Base-by-base conservation (phyloP, 805 yeast species). In the Metschnikowia amazonensis region DNA sequence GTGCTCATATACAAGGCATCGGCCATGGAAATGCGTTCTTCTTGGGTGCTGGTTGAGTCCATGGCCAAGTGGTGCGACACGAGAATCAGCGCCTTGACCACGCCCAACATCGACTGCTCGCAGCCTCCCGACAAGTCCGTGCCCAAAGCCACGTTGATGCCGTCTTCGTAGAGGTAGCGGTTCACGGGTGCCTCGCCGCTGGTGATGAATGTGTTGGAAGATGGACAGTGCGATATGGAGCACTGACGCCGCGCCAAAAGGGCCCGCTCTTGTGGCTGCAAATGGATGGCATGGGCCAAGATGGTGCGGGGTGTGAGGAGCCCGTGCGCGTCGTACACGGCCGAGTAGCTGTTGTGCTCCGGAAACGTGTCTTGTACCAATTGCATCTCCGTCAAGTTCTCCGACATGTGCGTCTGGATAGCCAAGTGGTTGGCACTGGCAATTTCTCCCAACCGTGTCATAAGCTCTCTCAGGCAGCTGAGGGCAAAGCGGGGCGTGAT, bases 401-500 rank as follows among this genome's bases (percentile, higher is more conserved):
- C 99, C 45, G 87, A 77, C n/a, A 92, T 72, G 65, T 92, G 99
- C 0, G 97, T 89, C 66, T 92, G 99, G 32, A 87, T 77, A 20
- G 87, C 92, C 29, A 86, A 67, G 29, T 76, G 60, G 27, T 72
- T 58, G 5, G 69, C 55, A n/a, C 81, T 72, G 13, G 58, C 48
- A 36, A 85, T 60, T 5, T 74, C 63, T 2, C 95, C 95, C 44
- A 90, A 70, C 72, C 79, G 74, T 6, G 59, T 58, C 69, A 92
- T 66, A 31, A 88, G 68, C 41, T 79, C 76, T 20, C 77, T 67
- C 3, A 88, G 73, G 60, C 97, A 92, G 16, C 86, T 79, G 2
- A 96, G 96, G 0, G 98, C 98, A 69, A 92, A 92, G 47, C 99
- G 70, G 7, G 99, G 98, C 1, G 98, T 92, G 9, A 92, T 54